A percentile compares a stretch with the other conserved stretches of the same genome.
These are phyloP conservation scores for Sporothrix protearum DNA, from an alignment of 2,329 filamentous ascomycete genomes.

Conservation along the genomic window DNA sequence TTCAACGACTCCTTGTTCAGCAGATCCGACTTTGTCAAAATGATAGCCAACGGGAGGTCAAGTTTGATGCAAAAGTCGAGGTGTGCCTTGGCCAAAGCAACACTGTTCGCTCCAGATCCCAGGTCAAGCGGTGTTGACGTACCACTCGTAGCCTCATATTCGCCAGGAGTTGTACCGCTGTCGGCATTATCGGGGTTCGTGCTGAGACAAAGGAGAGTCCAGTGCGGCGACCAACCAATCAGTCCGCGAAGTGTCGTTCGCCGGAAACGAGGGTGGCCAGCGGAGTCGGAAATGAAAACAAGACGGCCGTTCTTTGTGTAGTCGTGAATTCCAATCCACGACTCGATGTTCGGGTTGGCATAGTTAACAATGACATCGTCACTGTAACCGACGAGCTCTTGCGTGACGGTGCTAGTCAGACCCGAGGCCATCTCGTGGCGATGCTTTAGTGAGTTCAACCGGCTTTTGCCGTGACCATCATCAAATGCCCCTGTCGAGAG, in stretches of 20 bases:
- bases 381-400: constrained; percentile 86
- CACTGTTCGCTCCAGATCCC: not conserved
- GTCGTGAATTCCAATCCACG: constrained; percentile 92
- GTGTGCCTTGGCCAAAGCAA: constrained; percentile 71
- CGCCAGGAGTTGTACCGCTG: not conserved
- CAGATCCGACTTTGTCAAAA: constrained; percentile 83
- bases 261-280: constrained; percentile 83
- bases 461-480: constrained; percentile 86
- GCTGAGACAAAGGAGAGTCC: constrained; percentile 76
- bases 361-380: constrained; percentile 69
- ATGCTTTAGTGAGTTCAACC: constrained; percentile 84
- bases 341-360: constrained; percentile 77
- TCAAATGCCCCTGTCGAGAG: constrained; percentile 84
- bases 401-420: constrained; percentile 88
- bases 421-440: constrained; percentile 89
- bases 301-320: constrained; percentile 69
- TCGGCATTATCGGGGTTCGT: constrained; percentile 68
- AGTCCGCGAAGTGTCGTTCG: constrained; percentile 84
- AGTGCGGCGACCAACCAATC: constrained; percentile 95
- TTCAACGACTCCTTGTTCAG: constrained; percentile 68
- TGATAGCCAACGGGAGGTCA: constrained; percentile 69
- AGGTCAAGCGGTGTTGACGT: constrained; percentile 56
- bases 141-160: constrained; percentile 49
- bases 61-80: constrained; percentile 81
- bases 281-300: constrained; percentile 87